Evolutionary conservation across 805 yeast genomes (phyloP).

Genomic region (Diddensiella caesifluorescens): DNA sequence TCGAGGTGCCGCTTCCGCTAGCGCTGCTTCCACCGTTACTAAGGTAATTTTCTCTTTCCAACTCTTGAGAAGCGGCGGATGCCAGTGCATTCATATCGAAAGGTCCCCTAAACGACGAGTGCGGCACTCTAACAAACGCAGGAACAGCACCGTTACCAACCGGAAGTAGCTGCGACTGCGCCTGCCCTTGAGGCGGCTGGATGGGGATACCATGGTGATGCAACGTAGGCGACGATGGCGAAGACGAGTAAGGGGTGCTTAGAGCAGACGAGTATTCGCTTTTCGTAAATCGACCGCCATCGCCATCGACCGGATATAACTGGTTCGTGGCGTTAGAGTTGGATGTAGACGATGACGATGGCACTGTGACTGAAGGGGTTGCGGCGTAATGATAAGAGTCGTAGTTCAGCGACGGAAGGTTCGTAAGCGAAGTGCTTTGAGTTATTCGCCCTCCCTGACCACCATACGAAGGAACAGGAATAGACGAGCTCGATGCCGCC

Average conservation of each 20-base stretch:
- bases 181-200: slow-evolving; percentile 4
- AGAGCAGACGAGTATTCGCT: slow-evolving; percentile 21
- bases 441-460: slow-evolving; percentile 10
- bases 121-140: slow-evolving; percentile 24
- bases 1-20: slow-evolving; percentile 17
- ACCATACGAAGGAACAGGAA: slow-evolving; percentile 7
- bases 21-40: not conserved
- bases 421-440: slow-evolving; percentile 15
- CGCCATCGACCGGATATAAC: not conserved
- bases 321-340: slow-evolving; percentile 12
- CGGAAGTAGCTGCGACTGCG: not conserved
- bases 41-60: slow-evolving; percentile 33
- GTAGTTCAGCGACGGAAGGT: slow-evolving; percentile 14
- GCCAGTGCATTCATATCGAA: slow-evolving; percentile 40
- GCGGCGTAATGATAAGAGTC: not conserved
- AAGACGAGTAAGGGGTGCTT: slow-evolving; percentile 23
- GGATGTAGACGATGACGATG: too few relatives aligned
- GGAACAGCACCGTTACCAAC: slow-evolving; percentile 5
- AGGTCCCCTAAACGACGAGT: slow-evolving; percentile 19
- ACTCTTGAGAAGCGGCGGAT: slow-evolving; percentile 41
- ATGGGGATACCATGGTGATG: slow-evolving; percentile 10
- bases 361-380: not conserved
- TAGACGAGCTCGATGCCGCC: slow-evolving; percentile 4
- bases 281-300: slow-evolving; percentile 13
- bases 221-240: slow-evolving; percentile 24